Base-by-base conservation (phyloP, 2,329 filamentous ascomycete species). In the Talaromyces rugulosus region DNA sequence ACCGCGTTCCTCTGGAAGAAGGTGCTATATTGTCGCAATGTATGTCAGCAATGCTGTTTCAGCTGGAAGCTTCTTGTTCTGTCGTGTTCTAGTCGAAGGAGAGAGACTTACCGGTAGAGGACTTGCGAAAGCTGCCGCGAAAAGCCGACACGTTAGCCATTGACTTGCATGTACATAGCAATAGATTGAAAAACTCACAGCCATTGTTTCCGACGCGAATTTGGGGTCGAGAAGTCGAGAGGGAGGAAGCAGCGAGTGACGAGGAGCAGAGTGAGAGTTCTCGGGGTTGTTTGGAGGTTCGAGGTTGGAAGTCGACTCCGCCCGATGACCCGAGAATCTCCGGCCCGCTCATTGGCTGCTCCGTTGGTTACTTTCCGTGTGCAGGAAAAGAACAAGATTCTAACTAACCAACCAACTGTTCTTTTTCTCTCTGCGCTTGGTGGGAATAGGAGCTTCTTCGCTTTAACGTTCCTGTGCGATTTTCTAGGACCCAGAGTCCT, bases 1-100 rank as follows among this genome's bases (percentile, higher is more conserved):
- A 89, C 83, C 72, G 85, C 89, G 84, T 99, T 99, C 76, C 85
- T 88, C 79, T 89, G 88, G 84, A 98, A 89, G 70, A 98, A 73
- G 74, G 87, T 79, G 83, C 95, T 98, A 74, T 64, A 67, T 56
- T 63, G 36, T 47, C 31, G 23, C 40, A 54, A 53, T 16, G 30
- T 23, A 18, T 18, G 18, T 72, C 68, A 71, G 70, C 42, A 60
- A 58, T 40, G 34, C 18, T 14, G 58, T 18, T 56, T 28, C 7
- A 12, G 16, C 30, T 59, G 31, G 52, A 34, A 59, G 56, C 62
- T 63, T 59, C 12, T 33, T 51, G 14, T n/a, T 33, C 36, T n/a
- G 50, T 31, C 12, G 50, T 53, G 50, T 53, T 58, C 63, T 65
- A 36, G 60, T 44, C 52, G 54, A 28, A 58, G 61, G 47, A 62